Conservation (phyloP, 169 alveolate genomes). For the Fabrea salina region DNA sequence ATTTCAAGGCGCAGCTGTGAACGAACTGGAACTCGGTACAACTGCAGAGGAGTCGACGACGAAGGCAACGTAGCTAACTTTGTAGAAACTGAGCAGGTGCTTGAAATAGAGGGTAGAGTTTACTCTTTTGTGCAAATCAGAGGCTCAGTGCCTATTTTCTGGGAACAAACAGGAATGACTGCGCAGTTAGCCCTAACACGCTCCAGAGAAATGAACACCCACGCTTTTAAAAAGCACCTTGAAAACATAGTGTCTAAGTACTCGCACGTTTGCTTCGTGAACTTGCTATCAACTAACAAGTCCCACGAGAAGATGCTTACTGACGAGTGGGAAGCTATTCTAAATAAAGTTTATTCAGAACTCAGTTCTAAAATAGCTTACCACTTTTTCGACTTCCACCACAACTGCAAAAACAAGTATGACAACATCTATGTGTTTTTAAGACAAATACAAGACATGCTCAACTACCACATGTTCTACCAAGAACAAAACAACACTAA, state of each 20-base stretch:
- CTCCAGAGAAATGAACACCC: conserved; percentile 34
- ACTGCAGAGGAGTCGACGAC: conserved; percentile 95
- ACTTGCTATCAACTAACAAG: conserved; percentile 35
- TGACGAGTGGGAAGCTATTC: conserved; percentile 3
- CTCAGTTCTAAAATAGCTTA: conserved; percentile 30
- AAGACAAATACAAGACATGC: conserved; percentile 32
- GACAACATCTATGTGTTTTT: conserved; percentile 24
- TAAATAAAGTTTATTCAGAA: conserved; percentile 30
- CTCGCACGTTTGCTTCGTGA: conserved; percentile 44
- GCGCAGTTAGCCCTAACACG: conserved; percentile 64
- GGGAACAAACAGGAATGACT: conserved; percentile 91
- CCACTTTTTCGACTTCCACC: conserved; percentile 27
- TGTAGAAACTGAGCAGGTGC: conserved; percentile 93
- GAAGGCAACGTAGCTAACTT: conserved; percentile 94
- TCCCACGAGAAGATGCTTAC: conserved; percentile 44
- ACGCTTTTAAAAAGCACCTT: conserved; percentile 41
- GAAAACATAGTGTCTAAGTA: conserved; percentile 37
- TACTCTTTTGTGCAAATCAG: conserved; percentile 84
- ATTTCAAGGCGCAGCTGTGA: conserved; percentile 88
- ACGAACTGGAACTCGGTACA: conserved; percentile 92
- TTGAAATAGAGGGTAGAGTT: conserved; percentile 47
- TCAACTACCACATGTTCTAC: conserved; percentile 42
- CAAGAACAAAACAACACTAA: conserved; percentile 42
- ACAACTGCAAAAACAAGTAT: conserved; percentile 34
- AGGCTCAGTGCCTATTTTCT: conserved; percentile 96